Percentiles rank a stretch among this genome's conserved stretches.
phyloP scores from a whole-genome alignment of 495 filamentous ascomycete genomes.

The Durotheca rogersii region DNA sequence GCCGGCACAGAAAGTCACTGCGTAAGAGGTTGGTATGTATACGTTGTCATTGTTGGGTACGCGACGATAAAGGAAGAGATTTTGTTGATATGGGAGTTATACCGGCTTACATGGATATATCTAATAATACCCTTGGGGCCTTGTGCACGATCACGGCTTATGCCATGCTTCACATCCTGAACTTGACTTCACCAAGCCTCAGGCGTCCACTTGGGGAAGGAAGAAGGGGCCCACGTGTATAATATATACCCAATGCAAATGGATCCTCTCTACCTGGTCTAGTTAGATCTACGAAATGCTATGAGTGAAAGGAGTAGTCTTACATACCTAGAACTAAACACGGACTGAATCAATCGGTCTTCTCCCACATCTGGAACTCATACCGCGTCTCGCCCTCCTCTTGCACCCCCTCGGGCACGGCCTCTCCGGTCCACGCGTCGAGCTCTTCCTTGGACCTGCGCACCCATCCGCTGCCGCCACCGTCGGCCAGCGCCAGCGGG shows the following conservation, averaged over 20 bases:
- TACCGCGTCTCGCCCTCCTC: constrained; percentile 60
- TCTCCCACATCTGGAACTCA: constrained; percentile 67
- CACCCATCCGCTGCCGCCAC: constrained; percentile 45
- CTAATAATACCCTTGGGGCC: not conserved
- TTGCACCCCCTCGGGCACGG: constrained; percentile 49
- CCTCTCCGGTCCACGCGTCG: constrained; percentile 60
- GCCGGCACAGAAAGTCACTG: constrained; percentile 15
- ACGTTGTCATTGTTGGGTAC: too few species aligned
- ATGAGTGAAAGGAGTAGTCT: constrained; percentile 8
- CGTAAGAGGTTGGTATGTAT: not conserved
- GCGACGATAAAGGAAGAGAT: too few species aligned
- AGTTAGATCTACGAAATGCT: constrained; percentile 9
- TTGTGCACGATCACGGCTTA: not conserved
- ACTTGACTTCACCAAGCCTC: too few species aligned
- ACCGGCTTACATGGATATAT: too few species aligned
- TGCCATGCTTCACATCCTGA: too few species aligned
- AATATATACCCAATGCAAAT: too few species aligned
- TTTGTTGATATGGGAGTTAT: too few species aligned
- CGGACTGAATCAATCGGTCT: constrained; percentile 31
- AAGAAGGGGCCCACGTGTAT: too few species aligned
- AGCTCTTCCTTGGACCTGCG: constrained; percentile 52
- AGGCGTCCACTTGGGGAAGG: too few species aligned
- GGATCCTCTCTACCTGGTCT: too few species aligned
- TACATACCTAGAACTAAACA: constrained; percentile 17
- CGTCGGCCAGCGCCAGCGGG: constrained; percentile 56